Percentiles rank a stretch among this genome's conserved stretches.
phyloP scores from a whole-genome alignment of 2,329 filamentous ascomycete species.

The Phyllosticta citrichinensis region DNA sequence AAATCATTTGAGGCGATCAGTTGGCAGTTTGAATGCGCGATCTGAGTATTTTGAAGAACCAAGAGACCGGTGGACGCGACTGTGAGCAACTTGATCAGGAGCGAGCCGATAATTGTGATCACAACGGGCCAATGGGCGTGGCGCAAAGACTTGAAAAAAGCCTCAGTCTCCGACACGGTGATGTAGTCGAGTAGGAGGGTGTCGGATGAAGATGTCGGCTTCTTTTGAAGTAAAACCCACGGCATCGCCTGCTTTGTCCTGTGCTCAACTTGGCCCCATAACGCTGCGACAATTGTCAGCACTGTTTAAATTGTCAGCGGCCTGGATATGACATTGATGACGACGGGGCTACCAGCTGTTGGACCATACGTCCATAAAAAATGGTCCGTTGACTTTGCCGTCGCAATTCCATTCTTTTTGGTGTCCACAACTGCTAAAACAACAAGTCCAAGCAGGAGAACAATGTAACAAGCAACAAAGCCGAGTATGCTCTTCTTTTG shows the following conservation, averaged over 20 bases:
- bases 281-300: not conserved
- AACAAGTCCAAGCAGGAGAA: not conserved
- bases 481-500: not conserved
- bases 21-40: not conserved
- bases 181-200: not conserved
- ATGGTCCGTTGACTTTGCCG: not conserved
- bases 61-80: conserved; percentile 3
- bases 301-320: not conserved
- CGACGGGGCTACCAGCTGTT: not conserved
- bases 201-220: not conserved
- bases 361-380: conserved; percentile 6
- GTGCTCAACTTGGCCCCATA: not conserved
- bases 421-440: not conserved
- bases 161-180: not conserved
- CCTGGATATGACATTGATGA: no score
- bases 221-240: not conserved
- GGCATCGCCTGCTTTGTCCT: not conserved
- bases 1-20: not conserved
- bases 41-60: not conserved
- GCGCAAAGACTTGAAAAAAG: not conserved
- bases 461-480: not conserved
- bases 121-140: not conserved
- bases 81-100: not conserved
- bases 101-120: not conserved
- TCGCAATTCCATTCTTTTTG: not conserved